phyloP scores from a whole-genome alignment of 768 basidiomycete genomes.

The Termitomyces sp. region DNA sequence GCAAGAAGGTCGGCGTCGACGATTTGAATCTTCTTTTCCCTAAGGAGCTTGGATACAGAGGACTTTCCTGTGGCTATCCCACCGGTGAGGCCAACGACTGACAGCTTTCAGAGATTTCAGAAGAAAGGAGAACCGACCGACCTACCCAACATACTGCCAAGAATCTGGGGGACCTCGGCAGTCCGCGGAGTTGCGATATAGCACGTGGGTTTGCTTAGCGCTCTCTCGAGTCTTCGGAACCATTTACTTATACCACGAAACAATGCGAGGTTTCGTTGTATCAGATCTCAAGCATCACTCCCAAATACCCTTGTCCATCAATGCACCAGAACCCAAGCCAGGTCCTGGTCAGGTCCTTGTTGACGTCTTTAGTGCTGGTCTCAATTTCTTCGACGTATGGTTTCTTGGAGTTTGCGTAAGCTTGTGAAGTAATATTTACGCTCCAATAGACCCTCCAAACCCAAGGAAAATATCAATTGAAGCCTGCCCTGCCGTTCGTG shows the following conservation, averaged over 20 bases:
- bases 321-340: constrained; percentile 54
- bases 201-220: neutral
- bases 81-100: constrained; percentile 93
- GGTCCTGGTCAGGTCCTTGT: constrained; percentile 56
- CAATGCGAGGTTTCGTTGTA: constrained; percentile 78
- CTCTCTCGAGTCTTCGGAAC: neutral
- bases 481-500: constrained; percentile 81
- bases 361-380: constrained; percentile 67
- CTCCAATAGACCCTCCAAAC: constrained; percentile 65
- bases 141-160: constrained; percentile 8
- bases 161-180: neutral
- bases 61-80: constrained; percentile 98
- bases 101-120: neutral
- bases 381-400: constrained; percentile 73
- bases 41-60: constrained; percentile 74
- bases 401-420: neutral
- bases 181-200: neutral
- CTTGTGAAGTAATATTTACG: constrained; percentile 3
- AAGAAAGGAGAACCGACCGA: neutral
- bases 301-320: constrained; percentile 43
- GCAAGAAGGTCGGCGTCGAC: constrained; percentile 92
- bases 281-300: constrained; percentile 65
- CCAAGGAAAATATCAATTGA: constrained; percentile 84
- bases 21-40: constrained; percentile 64
- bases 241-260: neutral